Base-by-base conservation (phyloP, 306 rosid genomes). In the Medicago arabica region DNA sequence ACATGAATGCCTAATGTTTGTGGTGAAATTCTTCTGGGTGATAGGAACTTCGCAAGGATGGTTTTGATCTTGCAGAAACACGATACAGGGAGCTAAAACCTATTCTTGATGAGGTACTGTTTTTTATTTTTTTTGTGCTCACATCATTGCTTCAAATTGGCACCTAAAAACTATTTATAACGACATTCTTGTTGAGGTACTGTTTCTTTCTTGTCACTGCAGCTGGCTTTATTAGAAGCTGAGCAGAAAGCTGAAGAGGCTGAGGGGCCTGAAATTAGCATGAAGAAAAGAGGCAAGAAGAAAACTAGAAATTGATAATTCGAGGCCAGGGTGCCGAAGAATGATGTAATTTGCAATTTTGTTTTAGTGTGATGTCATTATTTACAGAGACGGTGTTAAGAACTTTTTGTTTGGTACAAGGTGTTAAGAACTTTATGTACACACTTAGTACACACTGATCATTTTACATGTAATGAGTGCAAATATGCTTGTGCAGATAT, bases 41-140 rank as follows among this genome's bases (percentile, higher is more conserved):
- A 19, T 72, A 92, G 98, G 98, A 95, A 88, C 98, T 95, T 19
- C 92, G 97, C n/a, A 95, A 90, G 79, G 98, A 95, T 50, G 98
- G 98, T 43, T 95, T 95, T 81, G 98, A 95, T 89, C 97, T 92
- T 40, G 98, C 97, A 12, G 98, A 90, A 78, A 68, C 84, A 64
- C 91, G 97, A 39, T 89, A 89, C 81, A 81, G 86, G 83, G 98
- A 95, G 86, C 97, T 95, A 61, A 95, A 92, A 82, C 98, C 98
- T 25, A 89, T 95, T 77, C 97, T 95, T 57, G 98, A 95, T 4
- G 97, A 95, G 98, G 97, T 95, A 87, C 81, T 38, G 10, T 21
- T 21, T 21, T 21, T 21, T 21, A n/a, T 28, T 28, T 72, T 76
- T 28, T 82, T 81, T 50, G 57, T 18, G 60, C 58, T 36, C 54